phyloP scores from a whole-genome alignment of 2,329 filamentous ascomycete genomes.

The Aspergillus sp. region DNA sequence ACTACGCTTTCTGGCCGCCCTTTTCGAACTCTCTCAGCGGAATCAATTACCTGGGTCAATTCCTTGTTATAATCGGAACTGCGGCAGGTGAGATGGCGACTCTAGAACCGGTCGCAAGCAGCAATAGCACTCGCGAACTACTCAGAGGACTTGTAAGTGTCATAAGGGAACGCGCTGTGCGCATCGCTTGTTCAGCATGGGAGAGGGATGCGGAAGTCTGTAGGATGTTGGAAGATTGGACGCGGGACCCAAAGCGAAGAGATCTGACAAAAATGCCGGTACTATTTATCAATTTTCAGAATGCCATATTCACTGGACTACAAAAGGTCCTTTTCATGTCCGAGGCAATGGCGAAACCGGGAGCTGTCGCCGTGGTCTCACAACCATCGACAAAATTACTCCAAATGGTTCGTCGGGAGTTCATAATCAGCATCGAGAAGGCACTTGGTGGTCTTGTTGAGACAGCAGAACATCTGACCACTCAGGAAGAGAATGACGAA shows the following conservation, averaged over 20 bases:
- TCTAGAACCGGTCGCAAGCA: slow-evolving; percentile 64
- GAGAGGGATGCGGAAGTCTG: slow-evolving; percentile 90
- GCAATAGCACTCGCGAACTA: slow-evolving; percentile 62
- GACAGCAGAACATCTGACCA: slow-evolving; percentile 79
- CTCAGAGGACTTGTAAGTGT: slow-evolving; percentile 73
- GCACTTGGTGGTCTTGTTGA: slow-evolving; percentile 94
- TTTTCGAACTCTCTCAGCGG: slow-evolving; percentile 88
- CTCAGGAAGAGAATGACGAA: slow-evolving; percentile 56
- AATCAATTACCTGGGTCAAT: slow-evolving; percentile 83
- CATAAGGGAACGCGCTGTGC: slow-evolving; percentile 80
- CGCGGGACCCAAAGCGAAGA: slow-evolving; percentile 72
- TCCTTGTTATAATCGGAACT: slow-evolving; percentile 78
- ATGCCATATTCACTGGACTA: slow-evolving; percentile 76
- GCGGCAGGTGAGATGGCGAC: slow-evolving; percentile 83
- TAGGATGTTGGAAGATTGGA: slow-evolving; percentile 93
- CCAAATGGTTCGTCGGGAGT: slow-evolving; percentile 87
- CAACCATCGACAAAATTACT: slow-evolving; percentile 84
- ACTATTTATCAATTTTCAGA: slow-evolving; percentile 82
- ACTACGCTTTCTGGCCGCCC: slow-evolving; percentile 94
- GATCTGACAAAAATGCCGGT: slow-evolving; percentile 91
- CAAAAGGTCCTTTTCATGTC: slow-evolving; percentile 94
- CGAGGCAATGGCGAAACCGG: slow-evolving; percentile 75
- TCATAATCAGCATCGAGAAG: slow-evolving; percentile 91
- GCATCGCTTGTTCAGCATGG: slow-evolving; percentile 86
- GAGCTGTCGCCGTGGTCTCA: slow-evolving; percentile 73